Evolutionary conservation across 768 basidiomycete genomes (phyloP).

Genomic region (Calocera cornea): DNA sequence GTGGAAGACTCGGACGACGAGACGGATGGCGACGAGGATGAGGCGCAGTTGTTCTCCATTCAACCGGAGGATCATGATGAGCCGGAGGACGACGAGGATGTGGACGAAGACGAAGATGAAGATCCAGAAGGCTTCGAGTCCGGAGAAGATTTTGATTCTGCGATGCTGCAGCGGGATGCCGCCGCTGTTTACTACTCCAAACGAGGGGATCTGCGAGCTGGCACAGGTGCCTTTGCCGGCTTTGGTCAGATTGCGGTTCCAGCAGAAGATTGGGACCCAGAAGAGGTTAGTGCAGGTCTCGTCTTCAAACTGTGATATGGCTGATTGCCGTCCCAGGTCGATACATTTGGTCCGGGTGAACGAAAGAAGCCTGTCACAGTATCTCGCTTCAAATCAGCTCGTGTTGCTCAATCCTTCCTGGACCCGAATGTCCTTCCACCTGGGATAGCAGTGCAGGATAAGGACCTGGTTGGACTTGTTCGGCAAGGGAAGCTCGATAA

Average conservation of each 20-base stretch:
- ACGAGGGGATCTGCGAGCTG: neutral
- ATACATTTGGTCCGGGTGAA: neutral
- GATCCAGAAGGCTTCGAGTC: slow-evolving; percentile 3
- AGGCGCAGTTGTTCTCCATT: neutral
- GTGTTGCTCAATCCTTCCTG: neutral
- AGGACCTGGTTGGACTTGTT: neutral
- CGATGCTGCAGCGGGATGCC: neutral
- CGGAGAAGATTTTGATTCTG: neutral
- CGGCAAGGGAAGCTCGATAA: neutral
- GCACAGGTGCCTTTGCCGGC: neutral
- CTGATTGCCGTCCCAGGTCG: neutral
- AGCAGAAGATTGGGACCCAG: slow-evolving; percentile 5
- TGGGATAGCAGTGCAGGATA: neutral
- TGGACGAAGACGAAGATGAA: neutral
- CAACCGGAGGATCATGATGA: neutral
- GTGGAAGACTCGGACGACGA: slow-evolving; percentile 8
- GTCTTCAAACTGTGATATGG: neutral
- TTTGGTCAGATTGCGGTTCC: neutral
- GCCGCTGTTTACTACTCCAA: neutral
- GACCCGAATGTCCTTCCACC: neutral
- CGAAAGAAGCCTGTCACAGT: neutral
- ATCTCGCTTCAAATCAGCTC: slow-evolving; percentile 7
- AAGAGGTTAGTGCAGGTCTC: neutral
- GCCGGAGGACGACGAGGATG: neutral
- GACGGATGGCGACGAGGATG: neutral